These are phyloP conservation scores for Zopfia rhizophila DNA, from an alignment of 2,329 filamentous ascomycete genomes.

Conservation along the genomic window DNA sequence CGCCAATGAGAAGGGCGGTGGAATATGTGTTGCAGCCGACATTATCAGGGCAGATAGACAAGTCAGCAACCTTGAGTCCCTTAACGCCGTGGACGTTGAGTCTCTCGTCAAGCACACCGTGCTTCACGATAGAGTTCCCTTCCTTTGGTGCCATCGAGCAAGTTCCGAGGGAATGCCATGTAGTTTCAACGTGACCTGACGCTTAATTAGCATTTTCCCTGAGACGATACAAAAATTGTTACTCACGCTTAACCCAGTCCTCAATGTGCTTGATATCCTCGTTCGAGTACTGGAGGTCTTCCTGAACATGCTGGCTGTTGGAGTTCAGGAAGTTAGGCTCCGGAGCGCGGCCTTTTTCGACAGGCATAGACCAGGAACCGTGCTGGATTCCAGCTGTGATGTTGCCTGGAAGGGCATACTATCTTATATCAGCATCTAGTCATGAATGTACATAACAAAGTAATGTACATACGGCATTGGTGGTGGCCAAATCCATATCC, in stretches of 20 bases:
- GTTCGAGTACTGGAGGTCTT: conserved; percentile 73
- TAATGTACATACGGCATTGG: conserved; percentile 62
- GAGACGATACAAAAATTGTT: conserved; percentile 47
- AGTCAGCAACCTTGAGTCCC: conserved; percentile 79
- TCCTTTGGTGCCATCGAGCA: conserved; percentile 81
- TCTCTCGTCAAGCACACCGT: conserved; percentile 80
- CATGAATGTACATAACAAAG: not conserved
- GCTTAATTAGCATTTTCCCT: conserved; percentile 31
- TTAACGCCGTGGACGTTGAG: conserved; percentile 82
- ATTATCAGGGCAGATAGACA: conserved; percentile 82
- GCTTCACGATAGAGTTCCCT: conserved; percentile 83
- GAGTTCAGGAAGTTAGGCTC: conserved; percentile 67
- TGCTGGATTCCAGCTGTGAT: conserved; percentile 77
- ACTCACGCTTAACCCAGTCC: conserved; percentile 65
- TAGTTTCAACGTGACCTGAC: conserved; percentile 74
- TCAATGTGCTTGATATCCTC: conserved; percentile 73
- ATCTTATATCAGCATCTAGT: conserved; percentile 7
- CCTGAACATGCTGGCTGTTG: conserved; percentile 68
- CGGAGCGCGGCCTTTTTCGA: conserved; percentile 65
- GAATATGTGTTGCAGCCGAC: conserved; percentile 71
- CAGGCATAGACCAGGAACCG: conserved; percentile 73
- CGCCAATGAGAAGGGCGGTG: conserved; percentile 78
- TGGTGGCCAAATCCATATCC: conserved; percentile 79
- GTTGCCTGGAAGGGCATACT: conserved; percentile 77
- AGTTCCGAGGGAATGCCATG: conserved; percentile 75